Conservation (phyloP, 108 stramenopile genomes). For the Cyclostephanos invisitatus region DNA sequence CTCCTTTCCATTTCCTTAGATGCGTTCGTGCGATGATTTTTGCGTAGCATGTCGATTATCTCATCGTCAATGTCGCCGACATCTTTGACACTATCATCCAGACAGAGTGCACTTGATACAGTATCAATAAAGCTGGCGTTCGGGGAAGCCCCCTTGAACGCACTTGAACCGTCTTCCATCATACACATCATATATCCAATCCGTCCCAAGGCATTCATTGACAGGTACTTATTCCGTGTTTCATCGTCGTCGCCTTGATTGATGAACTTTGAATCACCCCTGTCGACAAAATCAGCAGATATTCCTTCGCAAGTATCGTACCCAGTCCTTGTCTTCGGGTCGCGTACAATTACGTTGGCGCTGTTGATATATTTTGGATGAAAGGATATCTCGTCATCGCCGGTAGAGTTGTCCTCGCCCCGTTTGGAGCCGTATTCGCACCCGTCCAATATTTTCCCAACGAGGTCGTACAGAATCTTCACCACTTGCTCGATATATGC, state of each 20-base stretch:
- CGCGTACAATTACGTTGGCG: conserved; percentile 1
- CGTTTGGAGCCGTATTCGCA: not conserved
- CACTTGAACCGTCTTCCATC: conserved; percentile 1
- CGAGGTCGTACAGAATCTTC: not conserved
- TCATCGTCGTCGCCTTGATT: not conserved
- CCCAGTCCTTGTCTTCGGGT: not conserved
- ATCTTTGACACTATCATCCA: not conserved
- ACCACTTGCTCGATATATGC: not conserved
- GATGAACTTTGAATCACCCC: not conserved
- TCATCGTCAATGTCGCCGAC: not conserved
- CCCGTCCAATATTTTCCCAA: not conserved
- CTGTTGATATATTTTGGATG: not conserved
- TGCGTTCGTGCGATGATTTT: conserved; percentile 4
- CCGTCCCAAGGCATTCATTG: conserved; percentile 10
- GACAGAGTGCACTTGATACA: conserved; percentile 2
- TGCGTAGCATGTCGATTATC: conserved; percentile 6
- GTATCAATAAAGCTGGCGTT: not conserved
- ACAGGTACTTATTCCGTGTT: conserved; percentile 5
- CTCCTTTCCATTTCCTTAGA: conserved; percentile 4
- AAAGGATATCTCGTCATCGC: not conserved
- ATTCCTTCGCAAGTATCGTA: not conserved
- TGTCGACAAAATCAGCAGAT: conserved; percentile 1
- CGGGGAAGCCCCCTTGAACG: not conserved
- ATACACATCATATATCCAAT: conserved; percentile 5
- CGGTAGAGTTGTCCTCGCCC: not conserved